These are phyloP conservation scores for Chenopodium quinoa DNA, from an alignment of 148 eudicot genomes.

Conservation along the genomic window DNA sequence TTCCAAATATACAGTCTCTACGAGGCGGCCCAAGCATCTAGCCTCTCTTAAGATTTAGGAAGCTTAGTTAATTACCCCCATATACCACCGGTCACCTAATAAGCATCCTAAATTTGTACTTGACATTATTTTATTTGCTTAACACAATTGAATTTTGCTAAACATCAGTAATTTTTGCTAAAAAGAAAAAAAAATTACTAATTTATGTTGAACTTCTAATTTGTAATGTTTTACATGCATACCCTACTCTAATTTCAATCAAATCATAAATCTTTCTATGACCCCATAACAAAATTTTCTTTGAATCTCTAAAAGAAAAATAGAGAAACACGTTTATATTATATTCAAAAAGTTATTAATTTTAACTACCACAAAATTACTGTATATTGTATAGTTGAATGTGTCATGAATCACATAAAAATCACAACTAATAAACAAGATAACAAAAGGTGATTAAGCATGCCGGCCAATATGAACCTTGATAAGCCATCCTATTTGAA, in stretches of 20 bases:
- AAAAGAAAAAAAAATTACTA: no score
- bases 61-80: no score
- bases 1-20: no score
- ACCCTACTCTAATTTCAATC: not conserved
- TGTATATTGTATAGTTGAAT: not conserved
- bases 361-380: slow-evolving; percentile 1
- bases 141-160: no score
- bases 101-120: no score
- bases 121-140: no score
- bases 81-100: no score
- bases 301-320: not conserved
- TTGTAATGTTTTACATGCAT: not conserved
- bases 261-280: not conserved
- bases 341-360: not conserved
- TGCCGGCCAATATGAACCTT: slow-evolving; percentile 16
- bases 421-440: not conserved
- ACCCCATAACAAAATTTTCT: not conserved
- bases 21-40: no score
- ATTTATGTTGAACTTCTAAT: no score
- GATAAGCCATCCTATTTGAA: not conserved
- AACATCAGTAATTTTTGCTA: no score
- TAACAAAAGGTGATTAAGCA: slow-evolving; percentile 9
- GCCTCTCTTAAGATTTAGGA: no score
- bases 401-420: slow-evolving; percentile 2
- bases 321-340: not conserved